These are phyloP conservation scores for Lactuca sativa DNA, from an alignment of 129 eudicot genomes.

Conservation along the genomic window DNA sequence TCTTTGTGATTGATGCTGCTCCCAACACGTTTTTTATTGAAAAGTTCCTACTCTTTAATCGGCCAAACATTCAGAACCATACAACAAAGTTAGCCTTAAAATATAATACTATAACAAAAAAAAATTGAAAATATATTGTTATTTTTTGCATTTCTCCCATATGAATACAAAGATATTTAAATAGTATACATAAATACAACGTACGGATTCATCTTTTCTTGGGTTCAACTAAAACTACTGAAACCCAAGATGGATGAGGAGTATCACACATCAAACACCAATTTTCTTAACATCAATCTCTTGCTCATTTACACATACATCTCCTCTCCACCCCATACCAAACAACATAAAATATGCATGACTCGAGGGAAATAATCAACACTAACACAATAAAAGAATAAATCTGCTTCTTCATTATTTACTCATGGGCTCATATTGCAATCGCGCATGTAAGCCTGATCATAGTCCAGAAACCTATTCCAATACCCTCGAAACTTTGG, in stretches of 20 bases:
- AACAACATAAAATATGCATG: background rate
- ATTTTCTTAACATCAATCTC: no score
- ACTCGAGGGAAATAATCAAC: background rate
- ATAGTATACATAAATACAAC: background rate
- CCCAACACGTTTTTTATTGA: no score
- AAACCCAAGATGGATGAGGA: background rate
- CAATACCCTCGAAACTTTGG: slow-evolving; percentile 68
- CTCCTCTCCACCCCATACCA: no score
- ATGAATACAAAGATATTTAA: no score
- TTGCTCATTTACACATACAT: no score
- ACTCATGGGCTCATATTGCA: slow-evolving; percentile 68
- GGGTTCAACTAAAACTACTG: background rate
- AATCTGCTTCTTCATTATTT: background rate
- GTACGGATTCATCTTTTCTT: background rate
- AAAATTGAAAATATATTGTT: no score
- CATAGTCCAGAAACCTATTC: slow-evolving; percentile 67
- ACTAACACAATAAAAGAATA: slow-evolving; percentile 17
- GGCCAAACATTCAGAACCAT: no score
- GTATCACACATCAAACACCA: slow-evolving; percentile 3
- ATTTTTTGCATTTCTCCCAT: no score
- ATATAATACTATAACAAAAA: no score
- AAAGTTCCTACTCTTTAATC: no score
- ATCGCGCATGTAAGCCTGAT: slow-evolving; percentile 62
- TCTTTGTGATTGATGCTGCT: no score
- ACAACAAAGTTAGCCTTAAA: no score